phyloP scores from a whole-genome alignment of 1,139 yeast genomes.

The Blastobotrys buckinghamii region DNA sequence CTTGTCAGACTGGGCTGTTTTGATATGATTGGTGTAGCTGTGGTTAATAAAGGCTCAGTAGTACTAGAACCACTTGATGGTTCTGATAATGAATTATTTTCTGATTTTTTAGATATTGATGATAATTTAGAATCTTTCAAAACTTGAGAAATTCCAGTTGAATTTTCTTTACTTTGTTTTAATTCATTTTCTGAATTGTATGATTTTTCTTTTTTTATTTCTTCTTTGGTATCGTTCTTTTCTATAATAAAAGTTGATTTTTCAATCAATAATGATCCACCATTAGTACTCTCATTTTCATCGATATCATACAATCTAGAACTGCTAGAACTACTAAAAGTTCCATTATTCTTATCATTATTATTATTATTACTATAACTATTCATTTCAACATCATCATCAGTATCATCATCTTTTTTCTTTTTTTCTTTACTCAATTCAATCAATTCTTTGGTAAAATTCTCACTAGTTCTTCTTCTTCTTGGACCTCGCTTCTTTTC shows the following conservation, averaged over 20 bases:
- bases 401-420: background rate
- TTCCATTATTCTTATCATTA: conserved; percentile 1
- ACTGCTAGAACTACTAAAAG: too few species aligned
- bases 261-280: too few species aligned
- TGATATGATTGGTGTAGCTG: too few species aligned
- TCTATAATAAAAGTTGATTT: background rate
- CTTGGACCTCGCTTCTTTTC: conserved; percentile 9
- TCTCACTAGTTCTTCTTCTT: conserved; percentile 11
- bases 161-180: too few species aligned
- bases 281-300: background rate
- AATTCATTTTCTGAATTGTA: too few species aligned
- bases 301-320: background rate
- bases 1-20: too few species aligned
- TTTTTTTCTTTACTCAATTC: conserved; percentile 5
- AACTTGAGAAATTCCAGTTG: too few species aligned
- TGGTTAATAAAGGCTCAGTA: too few species aligned
- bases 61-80: too few species aligned
- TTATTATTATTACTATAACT: background rate
- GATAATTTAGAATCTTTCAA: too few species aligned
- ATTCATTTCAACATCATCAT: background rate
- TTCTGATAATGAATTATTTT: too few species aligned
- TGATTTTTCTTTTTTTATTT: background rate
- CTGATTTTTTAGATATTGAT: too few species aligned
- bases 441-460: conserved; percentile 7
- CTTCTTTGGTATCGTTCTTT: conserved; percentile 3